A percentile compares a stretch with the other conserved stretches of the same genome.
Conservation (phyloP, 345 rosid species). For the Lepidium aucheri region DNA sequence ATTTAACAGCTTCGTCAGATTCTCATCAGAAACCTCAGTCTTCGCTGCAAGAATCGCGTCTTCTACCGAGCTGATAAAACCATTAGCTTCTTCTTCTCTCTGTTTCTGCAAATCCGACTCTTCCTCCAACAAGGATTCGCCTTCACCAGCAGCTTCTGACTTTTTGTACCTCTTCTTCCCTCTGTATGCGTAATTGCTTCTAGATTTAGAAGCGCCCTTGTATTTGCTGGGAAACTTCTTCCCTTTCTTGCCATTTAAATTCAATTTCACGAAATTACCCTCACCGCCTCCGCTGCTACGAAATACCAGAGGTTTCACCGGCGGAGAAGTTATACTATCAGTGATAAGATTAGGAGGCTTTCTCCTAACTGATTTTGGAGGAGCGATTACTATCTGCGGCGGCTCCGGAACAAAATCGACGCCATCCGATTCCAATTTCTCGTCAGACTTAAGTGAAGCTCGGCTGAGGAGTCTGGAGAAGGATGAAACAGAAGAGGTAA, state of each 20-base stretch:
- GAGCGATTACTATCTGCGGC: background rate
- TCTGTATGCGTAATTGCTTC: constrained; percentile 29
- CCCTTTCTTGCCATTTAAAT: constrained; percentile 47
- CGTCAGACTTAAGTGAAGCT: constrained; percentile 31
- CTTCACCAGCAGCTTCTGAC: constrained; percentile 30
- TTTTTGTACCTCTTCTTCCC: constrained; percentile 44
- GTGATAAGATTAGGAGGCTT: constrained; percentile 56
- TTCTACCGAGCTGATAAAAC: constrained; percentile 31
- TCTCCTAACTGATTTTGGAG: constrained; percentile 26
- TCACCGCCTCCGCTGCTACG: constrained; percentile 31
- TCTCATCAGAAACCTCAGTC: constrained; percentile 46
- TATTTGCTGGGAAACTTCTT: constrained; percentile 51
- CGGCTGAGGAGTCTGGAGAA: constrained; percentile 51
- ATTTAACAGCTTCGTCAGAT: constrained; percentile 21
- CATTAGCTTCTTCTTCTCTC: constrained; percentile 22
- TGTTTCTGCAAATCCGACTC: constrained; percentile 30
- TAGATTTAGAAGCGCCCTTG: constrained; percentile 22
- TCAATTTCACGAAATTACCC: constrained; percentile 86
- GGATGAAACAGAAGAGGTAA: constrained; percentile 48
- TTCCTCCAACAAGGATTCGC: constrained; percentile 36
- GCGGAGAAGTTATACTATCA: constrained; percentile 23
- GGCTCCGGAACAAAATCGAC: background rate
- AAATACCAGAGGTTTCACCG: constrained; percentile 42
- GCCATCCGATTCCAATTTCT: background rate
- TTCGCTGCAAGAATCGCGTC: constrained; percentile 42